Base-by-base conservation (phyloP, 2,329 filamentous ascomycete genomes). In the Phyllosticta capitalensis region DNA sequence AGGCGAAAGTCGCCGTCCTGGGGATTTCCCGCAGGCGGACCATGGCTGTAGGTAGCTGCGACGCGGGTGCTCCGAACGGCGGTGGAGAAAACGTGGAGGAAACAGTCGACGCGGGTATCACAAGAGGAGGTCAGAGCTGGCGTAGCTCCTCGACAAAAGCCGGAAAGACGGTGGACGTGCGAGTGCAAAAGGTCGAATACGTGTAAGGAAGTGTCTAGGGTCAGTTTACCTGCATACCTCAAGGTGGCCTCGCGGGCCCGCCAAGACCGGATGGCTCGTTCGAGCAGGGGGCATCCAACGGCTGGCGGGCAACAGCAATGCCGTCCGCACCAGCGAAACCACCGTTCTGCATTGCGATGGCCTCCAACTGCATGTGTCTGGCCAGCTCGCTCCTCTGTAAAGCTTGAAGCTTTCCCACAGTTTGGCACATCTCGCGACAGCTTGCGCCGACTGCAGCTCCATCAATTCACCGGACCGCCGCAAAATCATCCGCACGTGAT, bases 21-120 rank as follows among this genome's bases (percentile, higher is more conserved):
- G 91, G 89, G 71, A 99, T 95, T 80, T 97, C 92, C 81, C 92
- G 86, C 76, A 97, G 82, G 78, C 91, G 89, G 76, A 96, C 92
- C 94, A 99, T 99, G 75, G 67, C 77, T 73, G 68, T 68, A 64
- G 63, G 65, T 62, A 65, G 66, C 66, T 45, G 51, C 20, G 22
- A 55, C 30, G 48, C 56, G 56, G 49, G 49, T 26, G 56, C 49
- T 53, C 51, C 50, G 56, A 52, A 52, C 30, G 50, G 51, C 28
- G 26, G 55, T 56, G 56, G n/a, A 30, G 21, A 53, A 38, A 22
- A 45, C 33, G 53, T n/a, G 24, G 55, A 48, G 21, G 28, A 45
- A 58, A 51, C 55, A 48, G 30, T 17, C 33, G 56, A 55, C 45
- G 61, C 55, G 49, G 60, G 61, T 62, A 61, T 65, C 59, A 54